Base-by-base conservation (phyloP, 352 stramenopile genomes). In the Globisporangium carolinianum region DNA sequence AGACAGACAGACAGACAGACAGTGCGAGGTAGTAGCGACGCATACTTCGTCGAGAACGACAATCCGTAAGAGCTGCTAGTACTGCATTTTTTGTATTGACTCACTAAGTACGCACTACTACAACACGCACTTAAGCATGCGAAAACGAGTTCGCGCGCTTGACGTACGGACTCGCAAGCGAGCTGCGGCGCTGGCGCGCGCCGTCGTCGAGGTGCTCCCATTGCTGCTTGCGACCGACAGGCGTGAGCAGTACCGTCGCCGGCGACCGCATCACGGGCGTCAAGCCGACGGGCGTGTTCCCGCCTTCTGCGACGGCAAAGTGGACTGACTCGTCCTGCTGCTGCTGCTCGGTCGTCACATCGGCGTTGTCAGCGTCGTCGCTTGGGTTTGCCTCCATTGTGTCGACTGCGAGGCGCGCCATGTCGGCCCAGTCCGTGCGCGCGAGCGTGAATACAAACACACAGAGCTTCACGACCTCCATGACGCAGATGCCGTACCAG, bases 181-280 rank as follows among this genome's bases (percentile, higher is more conserved):
- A 66, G 18, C 58, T 49, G 5, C 55, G 51, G 53, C 62, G 62
- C n/a, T 57, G 62, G 17, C 51, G 69, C 35, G 55, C 58, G 15
- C 68, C 72, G n/a, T 80, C 70, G 35, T 86, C 77, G 18, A 77
- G 67, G 11, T 76, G 69, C 38, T 87, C 77, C 76, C 76, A 89
- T 56, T 81, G 75, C 52, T 69, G 69, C 53, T 66, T 63, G 38
- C 75, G 73, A 46, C 66, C 67, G 37, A 72, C 80, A 0, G 77
- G 79, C 18, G 76, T 89, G 53, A 86, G 68, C 41, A 89, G 63
- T 53, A 62, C 69, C n/a, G 72, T 79, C 47, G 70, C 69, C 7
- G 80, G 77, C 36, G 80, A 90, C 4, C 68, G 66, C 54, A 76
- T 63, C 24, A 84, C 69, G 0, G 72, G 66, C 5, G 64, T 69